These are phyloP conservation scores for Thielaviopsis punctulata DNA, from an alignment of 2,329 filamentous ascomycete species.

Conservation along the genomic window DNA sequence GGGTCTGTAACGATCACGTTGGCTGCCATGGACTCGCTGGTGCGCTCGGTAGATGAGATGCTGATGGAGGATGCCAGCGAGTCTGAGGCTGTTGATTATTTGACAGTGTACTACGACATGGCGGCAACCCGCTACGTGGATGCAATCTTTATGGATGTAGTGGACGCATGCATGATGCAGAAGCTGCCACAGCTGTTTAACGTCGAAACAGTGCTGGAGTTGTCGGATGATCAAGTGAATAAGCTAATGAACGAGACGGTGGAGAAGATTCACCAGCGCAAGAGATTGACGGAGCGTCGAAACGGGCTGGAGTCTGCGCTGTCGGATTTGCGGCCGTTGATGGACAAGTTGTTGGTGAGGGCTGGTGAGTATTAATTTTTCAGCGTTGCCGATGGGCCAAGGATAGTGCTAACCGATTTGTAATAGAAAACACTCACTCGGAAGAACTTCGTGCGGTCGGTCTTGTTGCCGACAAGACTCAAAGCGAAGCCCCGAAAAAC, in stretches of 20 bases:
- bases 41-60: neutral
- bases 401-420: too few relatives aligned
- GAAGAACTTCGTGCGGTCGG: too few relatives aligned
- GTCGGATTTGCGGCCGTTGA: neutral
- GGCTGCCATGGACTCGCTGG: neutral
- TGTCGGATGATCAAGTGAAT: neutral
- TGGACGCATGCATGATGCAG: neutral
- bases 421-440: too few relatives aligned
- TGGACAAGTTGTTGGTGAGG: neutral
- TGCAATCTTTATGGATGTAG: neutral
- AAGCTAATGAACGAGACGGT: neutral
- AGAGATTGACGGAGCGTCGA: neutral
- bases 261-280: neutral
- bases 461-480: too few relatives aligned
- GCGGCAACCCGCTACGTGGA: neutral
- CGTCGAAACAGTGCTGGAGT: neutral
- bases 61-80: neutral
- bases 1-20: neutral
- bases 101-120: neutral
- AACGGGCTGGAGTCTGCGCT: neutral
- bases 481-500: too few relatives aligned
- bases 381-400: too few relatives aligned
- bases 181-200: neutral
- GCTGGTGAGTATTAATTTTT: neutral
- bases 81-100: neutral